phyloP scores from a whole-genome alignment of 2,329 filamentous ascomycete genomes.

The Orbilia brochopaga region DNA sequence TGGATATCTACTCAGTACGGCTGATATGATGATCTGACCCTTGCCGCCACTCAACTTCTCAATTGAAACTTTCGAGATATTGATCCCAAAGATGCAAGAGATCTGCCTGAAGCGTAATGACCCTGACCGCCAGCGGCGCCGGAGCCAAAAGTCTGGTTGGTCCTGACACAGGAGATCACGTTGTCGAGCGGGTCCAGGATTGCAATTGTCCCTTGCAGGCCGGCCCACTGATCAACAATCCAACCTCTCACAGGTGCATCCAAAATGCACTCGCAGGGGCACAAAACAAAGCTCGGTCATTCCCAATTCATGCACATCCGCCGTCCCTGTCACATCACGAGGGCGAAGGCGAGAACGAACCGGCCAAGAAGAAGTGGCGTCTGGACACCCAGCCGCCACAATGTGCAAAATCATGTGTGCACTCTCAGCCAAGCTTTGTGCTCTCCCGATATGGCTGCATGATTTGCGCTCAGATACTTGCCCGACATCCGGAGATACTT shows the following conservation, averaged over 20 bases:
- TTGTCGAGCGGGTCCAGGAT: neutral
- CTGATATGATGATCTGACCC: too few relatives aligned
- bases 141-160: neutral
- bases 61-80: neutral
- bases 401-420: neutral
- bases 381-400: neutral
- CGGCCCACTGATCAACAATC: neutral
- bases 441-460: too few relatives aligned
- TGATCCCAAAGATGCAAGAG: neutral
- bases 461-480: too few relatives aligned
- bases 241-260: neutral
- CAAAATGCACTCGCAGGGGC: neutral
- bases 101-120: neutral
- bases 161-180: constrained; percentile 6
- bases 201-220: constrained; percentile 1
- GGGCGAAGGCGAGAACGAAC: neutral
- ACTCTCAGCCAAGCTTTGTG: neutral
- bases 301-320: constrained; percentile 4
- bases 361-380: neutral
- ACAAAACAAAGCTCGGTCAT: neutral
- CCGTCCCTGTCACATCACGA: constrained; percentile 1
- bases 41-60: too few relatives aligned
- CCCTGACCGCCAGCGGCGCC: neutral
- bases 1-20: too few relatives aligned
- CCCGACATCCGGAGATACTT: neutral